Base-by-base conservation (phyloP, 116 monocot genomes). In the Posidonia oceanica region DNA sequence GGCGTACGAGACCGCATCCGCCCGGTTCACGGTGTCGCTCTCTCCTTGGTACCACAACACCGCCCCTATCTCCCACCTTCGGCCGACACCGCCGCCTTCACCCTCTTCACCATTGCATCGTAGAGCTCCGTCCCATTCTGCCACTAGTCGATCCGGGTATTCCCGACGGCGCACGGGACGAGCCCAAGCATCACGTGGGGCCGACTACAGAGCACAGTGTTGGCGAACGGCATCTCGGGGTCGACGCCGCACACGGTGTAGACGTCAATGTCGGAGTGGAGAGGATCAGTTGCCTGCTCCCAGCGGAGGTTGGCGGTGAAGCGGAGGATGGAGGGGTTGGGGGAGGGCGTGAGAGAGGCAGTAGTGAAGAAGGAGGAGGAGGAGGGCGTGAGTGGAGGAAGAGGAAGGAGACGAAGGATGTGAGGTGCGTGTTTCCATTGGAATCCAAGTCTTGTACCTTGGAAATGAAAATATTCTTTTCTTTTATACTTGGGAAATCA, bases 21-120 rank as follows among this genome's bases (percentile, higher is more conserved):
- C 71, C 21, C 52, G 42, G 16, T 57, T 17, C 3, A 72, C 72
- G 3, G 88, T 84, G 17, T 92, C 92, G 64, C 92, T 92, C 85
- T 92, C 92, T 71, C 92, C 92, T 63, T 92, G 92, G 63, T 78
- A 92, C 92, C 92, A 92, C 16, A 92, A 42, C 68, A 92, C 69
- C 13, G 84, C 92, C 68, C 53, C 77, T n/a, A 88, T 48, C 63
- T 68, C 11, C 55, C 37, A 21, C 69, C 44, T 0, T 61, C 52
- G 16, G 75, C 77, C 42, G 61, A 3, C 44, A 1, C 3, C 72
- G 66, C 83, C 64, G 68, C 70, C 75, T 7, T 70, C 75, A 71
- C 72, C 63, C 82, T 75, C 36, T 73, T 52, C 39, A 92, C 72
- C 81, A 80, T 73, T 22, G 22, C 57, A 13, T 65, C 68, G 61